phyloP scores from a whole-genome alignment of 2,329 filamentous ascomycete genomes.

The Fusarium multiceps region DNA sequence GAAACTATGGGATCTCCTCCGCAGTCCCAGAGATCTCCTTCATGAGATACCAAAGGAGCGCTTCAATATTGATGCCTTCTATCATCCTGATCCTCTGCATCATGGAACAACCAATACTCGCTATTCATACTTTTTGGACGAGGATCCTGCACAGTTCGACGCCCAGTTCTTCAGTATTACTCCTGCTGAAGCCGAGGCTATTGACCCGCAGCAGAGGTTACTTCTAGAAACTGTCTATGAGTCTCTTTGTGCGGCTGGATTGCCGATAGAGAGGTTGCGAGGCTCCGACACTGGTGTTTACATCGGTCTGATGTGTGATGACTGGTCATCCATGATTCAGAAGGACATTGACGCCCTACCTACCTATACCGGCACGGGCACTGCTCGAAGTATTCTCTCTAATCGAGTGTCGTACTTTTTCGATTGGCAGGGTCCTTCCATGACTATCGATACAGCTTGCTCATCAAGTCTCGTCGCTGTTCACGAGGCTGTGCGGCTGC shows the following conservation, averaged over 20 bases:
- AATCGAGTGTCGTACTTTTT: background rate
- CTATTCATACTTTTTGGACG: background rate
- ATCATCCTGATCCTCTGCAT: background rate
- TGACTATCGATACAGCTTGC: constrained; percentile 10
- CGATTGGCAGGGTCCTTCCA: background rate
- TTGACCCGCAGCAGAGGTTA: constrained; percentile 10
- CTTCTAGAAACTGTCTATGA: constrained; percentile 8
- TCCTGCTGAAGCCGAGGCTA: constrained; percentile 4
- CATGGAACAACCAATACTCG: constrained; percentile 6
- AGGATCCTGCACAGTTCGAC: constrained; percentile 2
- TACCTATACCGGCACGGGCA: background rate
- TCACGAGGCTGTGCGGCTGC: constrained; percentile 16
- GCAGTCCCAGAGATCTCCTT: constrained; percentile 3
- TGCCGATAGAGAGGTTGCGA: background rate
- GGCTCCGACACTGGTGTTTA: background rate
- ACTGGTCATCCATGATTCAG: background rate
- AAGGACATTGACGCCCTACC: background rate
- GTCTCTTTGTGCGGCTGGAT: background rate
- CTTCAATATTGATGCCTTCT: constrained; percentile 13
- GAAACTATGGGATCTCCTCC: constrained; percentile 18
- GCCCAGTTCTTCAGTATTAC: background rate
- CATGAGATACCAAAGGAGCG: background rate
- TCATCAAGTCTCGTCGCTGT: constrained; percentile 20
- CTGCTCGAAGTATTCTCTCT: background rate
- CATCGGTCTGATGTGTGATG: background rate